A percentile compares a stretch with the other conserved stretches of the same genome.
These are phyloP conservation scores for Arthroderma sp. DNA, from an alignment of 2,329 filamentous ascomycete genomes.

Conservation along the genomic window DNA sequence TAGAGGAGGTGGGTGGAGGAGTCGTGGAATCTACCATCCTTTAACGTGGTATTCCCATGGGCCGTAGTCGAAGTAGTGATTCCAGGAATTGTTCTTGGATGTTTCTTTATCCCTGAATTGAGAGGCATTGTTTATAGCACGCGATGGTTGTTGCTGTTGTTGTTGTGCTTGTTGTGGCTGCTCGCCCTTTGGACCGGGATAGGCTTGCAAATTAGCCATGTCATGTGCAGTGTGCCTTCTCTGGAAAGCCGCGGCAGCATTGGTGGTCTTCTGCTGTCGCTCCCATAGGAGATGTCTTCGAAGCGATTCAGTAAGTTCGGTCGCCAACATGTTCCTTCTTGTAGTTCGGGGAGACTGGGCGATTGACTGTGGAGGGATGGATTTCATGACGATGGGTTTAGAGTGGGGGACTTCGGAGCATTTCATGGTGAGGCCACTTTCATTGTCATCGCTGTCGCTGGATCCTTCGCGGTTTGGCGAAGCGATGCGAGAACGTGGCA, in stretches of 20 bases:
- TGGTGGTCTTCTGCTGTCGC: slow-evolving; percentile 83
- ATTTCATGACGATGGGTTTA: slow-evolving; percentile 67
- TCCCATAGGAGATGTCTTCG: slow-evolving; percentile 89
- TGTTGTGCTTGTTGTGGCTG: slow-evolving; percentile 33
- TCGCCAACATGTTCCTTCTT: slow-evolving; percentile 86
- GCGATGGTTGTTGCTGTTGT: slow-evolving; percentile 12
- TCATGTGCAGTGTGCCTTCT: slow-evolving; percentile 83
- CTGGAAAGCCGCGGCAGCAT: slow-evolving; percentile 69
- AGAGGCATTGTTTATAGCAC: slow-evolving; percentile 11
- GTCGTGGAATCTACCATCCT: slow-evolving; percentile 52
- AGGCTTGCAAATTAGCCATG: slow-evolving; percentile 74
- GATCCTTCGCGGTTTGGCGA: slow-evolving; percentile 52
- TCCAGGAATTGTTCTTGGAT: slow-evolving; percentile 61
- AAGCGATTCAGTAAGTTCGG: slow-evolving; percentile 84
- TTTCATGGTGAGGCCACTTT: slow-evolving; percentile 45
- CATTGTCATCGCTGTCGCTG: slow-evolving; percentile 38
- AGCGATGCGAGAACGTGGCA: slow-evolving; percentile 46
- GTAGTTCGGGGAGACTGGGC: slow-evolving; percentile 85
- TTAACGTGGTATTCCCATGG: slow-evolving; percentile 74
- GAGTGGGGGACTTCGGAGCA: slow-evolving; percentile 54
- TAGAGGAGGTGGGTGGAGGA: background rate
- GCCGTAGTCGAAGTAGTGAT: slow-evolving; percentile 73
- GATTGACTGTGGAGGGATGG: slow-evolving; percentile 55
- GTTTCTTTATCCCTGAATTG: slow-evolving; percentile 43
- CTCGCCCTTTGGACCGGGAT: slow-evolving; percentile 47